These are phyloP conservation scores for Antrodiella citrinella DNA, from an alignment of 768 basidiomycete genomes.

Conservation along the genomic window DNA sequence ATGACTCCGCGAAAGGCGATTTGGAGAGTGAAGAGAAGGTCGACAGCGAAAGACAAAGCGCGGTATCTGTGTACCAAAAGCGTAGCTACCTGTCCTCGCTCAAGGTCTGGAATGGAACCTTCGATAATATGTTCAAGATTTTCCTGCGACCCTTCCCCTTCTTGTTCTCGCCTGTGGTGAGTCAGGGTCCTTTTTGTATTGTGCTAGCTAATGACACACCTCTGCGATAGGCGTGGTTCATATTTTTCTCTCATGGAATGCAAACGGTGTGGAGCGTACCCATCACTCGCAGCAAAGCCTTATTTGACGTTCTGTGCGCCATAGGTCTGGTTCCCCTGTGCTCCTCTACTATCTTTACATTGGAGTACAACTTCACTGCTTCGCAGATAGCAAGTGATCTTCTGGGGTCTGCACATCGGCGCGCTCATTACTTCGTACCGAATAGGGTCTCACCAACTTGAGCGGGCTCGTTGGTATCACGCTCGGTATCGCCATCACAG, in stretches of 20 bases:
- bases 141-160: slow-evolving; percentile 36
- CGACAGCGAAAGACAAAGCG: too few relatives aligned
- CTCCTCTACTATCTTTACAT: slow-evolving; percentile 37
- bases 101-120: slow-evolving; percentile 30
- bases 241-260: slow-evolving; percentile 33
- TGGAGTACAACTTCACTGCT: slow-evolving; percentile 34
- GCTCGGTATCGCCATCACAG: slow-evolving; percentile 28
- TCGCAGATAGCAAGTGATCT: slow-evolving; percentile 24
- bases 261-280: slow-evolving; percentile 40
- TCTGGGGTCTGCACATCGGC: too few relatives aligned
- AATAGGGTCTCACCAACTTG: slow-evolving; percentile 31
- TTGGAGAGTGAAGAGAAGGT: slow-evolving; percentile 1
- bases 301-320: too few relatives aligned
- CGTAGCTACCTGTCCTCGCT: slow-evolving; percentile 29
- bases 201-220: not conserved
- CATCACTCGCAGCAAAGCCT: too few relatives aligned
- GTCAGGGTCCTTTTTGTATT: too few relatives aligned
- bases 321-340: slow-evolving; percentile 35
- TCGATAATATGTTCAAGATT: slow-evolving; percentile 28
- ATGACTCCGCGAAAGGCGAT: not conserved
- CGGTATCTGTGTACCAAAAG: too few relatives aligned
- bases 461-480: slow-evolving; percentile 36
- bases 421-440: not conserved
- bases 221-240: slow-evolving; percentile 25
- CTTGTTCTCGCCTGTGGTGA: slow-evolving; percentile 32